Evolutionary conservation across 2,329 filamentous ascomycete species (phyloP).

Genomic region (Teratosphaeriaceae sp.): DNA sequence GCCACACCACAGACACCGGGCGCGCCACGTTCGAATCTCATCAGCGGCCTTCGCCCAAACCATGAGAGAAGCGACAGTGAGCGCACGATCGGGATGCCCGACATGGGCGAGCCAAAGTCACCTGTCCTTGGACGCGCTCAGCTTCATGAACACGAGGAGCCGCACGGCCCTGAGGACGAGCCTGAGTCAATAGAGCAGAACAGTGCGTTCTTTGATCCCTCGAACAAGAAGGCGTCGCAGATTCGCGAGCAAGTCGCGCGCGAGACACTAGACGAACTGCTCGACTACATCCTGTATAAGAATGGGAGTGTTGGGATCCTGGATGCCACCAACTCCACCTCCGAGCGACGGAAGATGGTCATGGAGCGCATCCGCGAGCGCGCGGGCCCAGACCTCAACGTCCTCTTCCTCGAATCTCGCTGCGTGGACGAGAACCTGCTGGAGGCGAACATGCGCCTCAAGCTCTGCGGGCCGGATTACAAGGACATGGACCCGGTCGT

Average conservation of each 20-base stretch:
- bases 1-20: constrained; percentile 26
- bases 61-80: constrained; percentile 21
- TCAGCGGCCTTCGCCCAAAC: constrained; percentile 14
- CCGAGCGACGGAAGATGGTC: constrained; percentile 74
- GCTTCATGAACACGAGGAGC: constrained; percentile 7
- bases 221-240: constrained; percentile 72
- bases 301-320: constrained; percentile 90
- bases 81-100: constrained; percentile 11
- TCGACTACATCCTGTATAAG: constrained; percentile 77
- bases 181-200: constrained; percentile 78
- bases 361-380: constrained; percentile 67
- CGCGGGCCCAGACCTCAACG: constrained; percentile 77
- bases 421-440: constrained; percentile 78
- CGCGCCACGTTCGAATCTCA: neutral
- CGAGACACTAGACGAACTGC: constrained; percentile 82
- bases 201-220: constrained; percentile 87
- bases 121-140: neutral
- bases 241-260: constrained; percentile 88
- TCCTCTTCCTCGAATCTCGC: constrained; percentile 91
- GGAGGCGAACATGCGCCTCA: constrained; percentile 94
- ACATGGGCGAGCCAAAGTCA: constrained; percentile 15
- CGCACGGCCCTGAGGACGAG: constrained; percentile 27
- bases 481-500: constrained; percentile 82
- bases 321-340: constrained; percentile 94
- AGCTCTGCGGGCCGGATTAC: constrained; percentile 93